These are phyloP conservation scores for Maudiozyma bulderi DNA, from an alignment of 805 yeast species.

Conservation along the genomic window DNA sequence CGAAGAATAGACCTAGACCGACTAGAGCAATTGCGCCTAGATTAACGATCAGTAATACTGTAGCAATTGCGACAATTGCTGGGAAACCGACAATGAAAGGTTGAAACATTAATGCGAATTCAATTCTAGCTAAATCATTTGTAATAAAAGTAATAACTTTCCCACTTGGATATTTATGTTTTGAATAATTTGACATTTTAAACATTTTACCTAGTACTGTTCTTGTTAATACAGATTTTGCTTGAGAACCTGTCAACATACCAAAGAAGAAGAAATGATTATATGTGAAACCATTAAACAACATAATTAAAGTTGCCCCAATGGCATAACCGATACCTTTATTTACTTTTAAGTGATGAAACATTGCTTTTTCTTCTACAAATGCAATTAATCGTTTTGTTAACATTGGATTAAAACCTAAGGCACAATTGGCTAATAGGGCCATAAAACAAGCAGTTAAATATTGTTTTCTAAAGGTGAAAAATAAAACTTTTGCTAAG, in stretches of 20 bases:
- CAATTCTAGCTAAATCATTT: conserved; percentile 73
- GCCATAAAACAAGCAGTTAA: conserved; percentile 36
- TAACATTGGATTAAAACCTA: conserved; percentile 55
- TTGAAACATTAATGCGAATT: conserved; percentile 61
- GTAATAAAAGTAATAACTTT: conserved; percentile 70
- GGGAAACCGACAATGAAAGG: conserved; percentile 59
- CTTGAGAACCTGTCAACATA: conserved; percentile 58
- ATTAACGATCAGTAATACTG: conserved; percentile 54
- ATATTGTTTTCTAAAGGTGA: conserved; percentile 43
- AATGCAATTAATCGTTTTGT: conserved; percentile 55
- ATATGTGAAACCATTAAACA: conserved; percentile 37
- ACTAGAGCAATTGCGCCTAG: conserved; percentile 66
- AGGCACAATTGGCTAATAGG: conserved; percentile 37
- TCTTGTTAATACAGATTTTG: conserved; percentile 61
- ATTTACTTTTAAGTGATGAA: conserved; percentile 35
- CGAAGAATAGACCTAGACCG: conserved; percentile 53
- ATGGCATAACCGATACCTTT: conserved; percentile 69
- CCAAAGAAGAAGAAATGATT: conserved; percentile 59
- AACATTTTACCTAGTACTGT: conserved; percentile 63
- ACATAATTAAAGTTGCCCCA: conserved; percentile 52
- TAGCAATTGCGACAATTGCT: conserved; percentile 49
- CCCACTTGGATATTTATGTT: conserved; percentile 53
- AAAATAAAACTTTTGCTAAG: conserved; percentile 37
- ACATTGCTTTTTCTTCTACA: conserved; percentile 43
- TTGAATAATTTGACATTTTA: conserved; percentile 46